Evolutionary conservation across 2,329 filamentous ascomycete species (phyloP).

Genomic region (Didymella glomerata): DNA sequence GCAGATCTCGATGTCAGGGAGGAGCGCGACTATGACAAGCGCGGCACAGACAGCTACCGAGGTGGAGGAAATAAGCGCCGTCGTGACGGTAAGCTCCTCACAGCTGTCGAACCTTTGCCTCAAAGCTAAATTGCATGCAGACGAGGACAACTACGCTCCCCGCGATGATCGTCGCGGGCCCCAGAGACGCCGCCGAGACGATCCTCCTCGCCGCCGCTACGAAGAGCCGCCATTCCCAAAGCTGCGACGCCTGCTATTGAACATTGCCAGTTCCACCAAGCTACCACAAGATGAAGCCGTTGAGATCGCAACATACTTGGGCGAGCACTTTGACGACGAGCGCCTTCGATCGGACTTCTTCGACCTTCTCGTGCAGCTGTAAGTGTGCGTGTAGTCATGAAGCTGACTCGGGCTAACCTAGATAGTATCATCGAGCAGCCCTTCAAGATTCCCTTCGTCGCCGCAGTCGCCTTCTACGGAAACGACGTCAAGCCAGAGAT

Average conservation of each 20-base stretch:
- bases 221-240: constrained; percentile 49
- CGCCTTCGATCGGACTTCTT: constrained; percentile 78
- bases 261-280: constrained; percentile 51
- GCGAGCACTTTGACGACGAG: constrained; percentile 80
- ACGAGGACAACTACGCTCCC: constrained; percentile 41
- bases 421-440: constrained; percentile 81
- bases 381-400: constrained; percentile 35
- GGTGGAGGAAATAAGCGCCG: constrained; percentile 44
- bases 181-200: constrained; percentile 44
- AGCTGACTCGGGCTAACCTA: constrained; percentile 23
- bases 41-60: constrained; percentile 37
- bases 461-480: constrained; percentile 79
- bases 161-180: constrained; percentile 44
- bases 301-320: constrained; percentile 67
- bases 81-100: constrained; percentile 40
- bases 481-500: constrained; percentile 82
- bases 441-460: constrained; percentile 95
- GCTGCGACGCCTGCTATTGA: constrained; percentile 46
- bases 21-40: constrained; percentile 40
- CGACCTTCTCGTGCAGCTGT: constrained; percentile 77
- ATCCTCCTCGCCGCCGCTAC: constrained; percentile 44
- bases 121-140: constrained; percentile 23
- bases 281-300: constrained; percentile 49
- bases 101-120: too few relatives aligned
- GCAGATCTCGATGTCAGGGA: constrained; percentile 43